Base-by-base conservation (phyloP, 306 rosid genomes). In the Cicer arietinum region DNA sequence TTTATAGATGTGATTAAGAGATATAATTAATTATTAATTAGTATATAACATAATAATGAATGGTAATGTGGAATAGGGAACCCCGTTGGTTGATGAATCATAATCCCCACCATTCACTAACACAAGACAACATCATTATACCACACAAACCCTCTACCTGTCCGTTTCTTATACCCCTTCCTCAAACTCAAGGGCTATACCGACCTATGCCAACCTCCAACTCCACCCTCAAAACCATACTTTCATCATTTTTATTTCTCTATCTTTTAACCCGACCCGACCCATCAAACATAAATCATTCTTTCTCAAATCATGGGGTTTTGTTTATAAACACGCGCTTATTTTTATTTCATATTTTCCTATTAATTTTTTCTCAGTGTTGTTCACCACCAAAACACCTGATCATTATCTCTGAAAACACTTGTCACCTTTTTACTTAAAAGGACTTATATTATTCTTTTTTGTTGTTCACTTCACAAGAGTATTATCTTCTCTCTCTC, bases 71-170 rank as follows among this genome's bases (percentile, higher is more conserved):
- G 71, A 80, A 79, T 79, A 81, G 71, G 84, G 80, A 92, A 89
- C 90, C 92, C 94, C 91, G 92, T 90, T 90, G 45, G 84, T 71
- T 75, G 86, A 81, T 75, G 88, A 86, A 92, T 92, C 84, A 92
- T 60, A 60, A 37, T 92, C 88, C 83, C 81, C 52, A 84, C 91
- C 96, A 87, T 89, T 90, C 92, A 84, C 88, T 84, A 83, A 81
- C 93, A 86, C 98, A 87, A 89, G 98, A 89, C 98, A 90, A 48
- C 94, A 92, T 92, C 86, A 92, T 92, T 90, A 30, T 30, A 86
- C 81, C 83, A 77, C 89, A 70, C 45, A 42, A 42, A 40, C 70
- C 90, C 89, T 90, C 87, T 83, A 69, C 73, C 80, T 90, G 87
- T 89, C 93, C 93, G 90, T 94, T 89, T 86, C 86, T 89, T 89